Evolutionary conservation across 768 basidiomycete genomes (phyloP).

Genomic region (Cyathus striatus): DNA sequence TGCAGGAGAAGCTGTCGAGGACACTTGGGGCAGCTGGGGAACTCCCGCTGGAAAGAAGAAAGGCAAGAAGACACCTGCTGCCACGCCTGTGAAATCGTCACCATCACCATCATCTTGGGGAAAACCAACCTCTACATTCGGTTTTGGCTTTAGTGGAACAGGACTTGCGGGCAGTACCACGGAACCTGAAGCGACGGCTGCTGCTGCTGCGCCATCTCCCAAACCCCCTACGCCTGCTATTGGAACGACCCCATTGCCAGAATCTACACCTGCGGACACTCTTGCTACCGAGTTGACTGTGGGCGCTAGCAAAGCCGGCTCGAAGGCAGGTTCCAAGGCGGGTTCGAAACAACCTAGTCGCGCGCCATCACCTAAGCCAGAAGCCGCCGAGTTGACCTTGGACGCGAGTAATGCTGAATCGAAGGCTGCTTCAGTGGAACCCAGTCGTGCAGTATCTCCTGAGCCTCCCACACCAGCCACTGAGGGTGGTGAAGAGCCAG

Average conservation of each 20-base stretch:
- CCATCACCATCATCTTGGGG: background rate
- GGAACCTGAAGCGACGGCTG: background rate
- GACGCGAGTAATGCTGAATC: background rate
- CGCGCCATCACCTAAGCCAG: background rate
- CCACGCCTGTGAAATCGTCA: background rate
- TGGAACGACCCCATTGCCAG: background rate
- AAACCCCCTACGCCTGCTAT: background rate
- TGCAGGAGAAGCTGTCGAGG: conserved; percentile 1
- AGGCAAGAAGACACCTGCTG: background rate
- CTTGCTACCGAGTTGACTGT: background rate
- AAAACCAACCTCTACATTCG: background rate
- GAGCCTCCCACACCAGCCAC: background rate
- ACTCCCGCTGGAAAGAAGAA: background rate
- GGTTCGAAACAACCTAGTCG: too few species aligned
- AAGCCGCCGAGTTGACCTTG: background rate
- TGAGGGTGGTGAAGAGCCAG: background rate
- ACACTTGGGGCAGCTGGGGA: background rate
- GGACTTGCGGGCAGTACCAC: background rate
- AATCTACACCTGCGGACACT: background rate
- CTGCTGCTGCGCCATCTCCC: background rate
- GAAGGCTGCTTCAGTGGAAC: background rate
- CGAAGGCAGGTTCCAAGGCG: too few species aligned
- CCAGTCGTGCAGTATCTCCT: background rate
- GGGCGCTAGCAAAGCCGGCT: background rate
- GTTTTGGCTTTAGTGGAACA: background rate